Percentiles rank a stretch among this genome's conserved stretches.
Evolutionary conservation across 345 rosid species (phyloP).

Genomic region (Dimocarpus longan): DNA sequence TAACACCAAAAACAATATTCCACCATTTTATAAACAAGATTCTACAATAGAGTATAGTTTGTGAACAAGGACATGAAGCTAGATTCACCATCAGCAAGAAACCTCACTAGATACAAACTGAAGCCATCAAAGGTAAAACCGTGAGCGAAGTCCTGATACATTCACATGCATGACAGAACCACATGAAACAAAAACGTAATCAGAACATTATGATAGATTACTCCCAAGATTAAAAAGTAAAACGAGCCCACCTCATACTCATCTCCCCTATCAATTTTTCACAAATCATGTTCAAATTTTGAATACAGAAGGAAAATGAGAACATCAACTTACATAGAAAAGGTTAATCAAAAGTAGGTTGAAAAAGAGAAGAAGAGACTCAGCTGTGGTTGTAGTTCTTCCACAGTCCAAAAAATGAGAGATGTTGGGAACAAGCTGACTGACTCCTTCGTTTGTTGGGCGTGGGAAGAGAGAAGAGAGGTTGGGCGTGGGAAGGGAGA

Average conservation of each 20-base stretch:
- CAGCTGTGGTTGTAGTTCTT: too few species aligned
- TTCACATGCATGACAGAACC: too few species aligned
- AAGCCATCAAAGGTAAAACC: background rate
- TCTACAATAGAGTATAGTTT: background rate
- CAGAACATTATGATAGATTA: background rate
- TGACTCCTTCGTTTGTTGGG: too few species aligned
- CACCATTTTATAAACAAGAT: background rate
- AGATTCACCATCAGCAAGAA: too few species aligned
- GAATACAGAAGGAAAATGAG: background rate
- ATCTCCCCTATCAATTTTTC: background rate
- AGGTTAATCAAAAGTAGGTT: too few species aligned
- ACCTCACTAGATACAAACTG: background rate
- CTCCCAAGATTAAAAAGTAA: background rate
- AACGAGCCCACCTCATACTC: background rate
- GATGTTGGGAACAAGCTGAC: too few species aligned
- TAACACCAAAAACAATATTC: background rate
- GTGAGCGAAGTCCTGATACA: background rate
- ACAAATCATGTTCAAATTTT: background rate
- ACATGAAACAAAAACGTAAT: background rate
- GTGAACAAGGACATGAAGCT: background rate
- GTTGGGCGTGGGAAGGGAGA: too few species aligned
- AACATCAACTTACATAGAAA: too few species aligned
- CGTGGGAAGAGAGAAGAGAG: too few species aligned
- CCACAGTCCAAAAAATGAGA: too few species aligned
- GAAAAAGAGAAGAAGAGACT: too few species aligned